Conservation (phyloP, 305 asterid genomes). For the Fraxinus paxiana region DNA sequence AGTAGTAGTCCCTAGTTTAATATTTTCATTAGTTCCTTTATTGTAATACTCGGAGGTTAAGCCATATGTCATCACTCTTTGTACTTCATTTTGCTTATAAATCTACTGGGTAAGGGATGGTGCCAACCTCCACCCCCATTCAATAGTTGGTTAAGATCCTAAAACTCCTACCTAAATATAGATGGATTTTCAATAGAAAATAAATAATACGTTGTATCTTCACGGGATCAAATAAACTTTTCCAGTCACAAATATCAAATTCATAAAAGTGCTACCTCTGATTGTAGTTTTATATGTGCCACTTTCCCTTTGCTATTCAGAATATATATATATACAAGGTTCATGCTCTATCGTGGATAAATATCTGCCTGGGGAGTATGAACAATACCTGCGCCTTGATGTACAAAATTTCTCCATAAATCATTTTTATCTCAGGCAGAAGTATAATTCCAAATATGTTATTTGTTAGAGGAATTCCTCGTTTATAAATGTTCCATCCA, state of each 20-base stretch:
- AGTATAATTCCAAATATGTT: neutral
- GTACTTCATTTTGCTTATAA: neutral
- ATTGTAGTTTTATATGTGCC: neutral
- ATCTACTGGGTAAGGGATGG: neutral
- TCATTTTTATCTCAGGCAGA: neutral
- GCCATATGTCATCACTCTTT: neutral
- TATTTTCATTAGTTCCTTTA: neutral
- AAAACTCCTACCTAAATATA: neutral
- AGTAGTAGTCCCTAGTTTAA: neutral
- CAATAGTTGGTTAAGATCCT: neutral
- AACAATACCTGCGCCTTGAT: neutral
- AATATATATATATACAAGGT: too few species aligned
- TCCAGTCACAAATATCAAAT: neutral
- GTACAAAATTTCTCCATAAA: neutral
- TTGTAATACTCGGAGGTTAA: neutral
- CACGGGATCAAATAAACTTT: neutral
- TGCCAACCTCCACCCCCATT: neutral
- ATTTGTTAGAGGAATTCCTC: neutral
- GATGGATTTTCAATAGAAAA: neutral
- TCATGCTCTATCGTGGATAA: neutral
- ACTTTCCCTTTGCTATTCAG: neutral
- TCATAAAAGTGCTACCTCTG: neutral
- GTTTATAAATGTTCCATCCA: neutral
- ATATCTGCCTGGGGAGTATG: neutral
- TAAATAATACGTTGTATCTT: neutral